Base-by-base conservation (phyloP, 768 basidiomycete genomes). In the Naematelia encephala region DNA sequence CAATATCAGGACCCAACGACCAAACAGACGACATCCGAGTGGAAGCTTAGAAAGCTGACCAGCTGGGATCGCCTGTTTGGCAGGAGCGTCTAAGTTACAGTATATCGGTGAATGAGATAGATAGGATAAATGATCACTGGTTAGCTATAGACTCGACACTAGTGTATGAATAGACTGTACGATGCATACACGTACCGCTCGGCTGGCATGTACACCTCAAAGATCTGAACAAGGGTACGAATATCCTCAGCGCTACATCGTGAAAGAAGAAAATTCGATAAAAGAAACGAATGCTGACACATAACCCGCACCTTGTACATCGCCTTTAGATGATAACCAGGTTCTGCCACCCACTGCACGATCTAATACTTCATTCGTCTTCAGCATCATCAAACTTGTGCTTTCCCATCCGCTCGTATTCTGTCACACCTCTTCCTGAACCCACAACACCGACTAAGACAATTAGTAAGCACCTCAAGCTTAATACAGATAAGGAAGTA, bases 401-500 rank as follows among this genome's bases (percentile, higher is more conserved):
- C 62, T 78, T 78, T 51, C 75, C 75, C 65, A 75, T 72, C 26
- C 64, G 52, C 58, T 68, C 68, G 58, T 77, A 78, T 21, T 74
- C 59, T 1, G 76, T 77, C 12, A 73, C 66, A 11, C 75, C 75
- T 46, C 66, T 64, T 22, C 77, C 77, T 3, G 74, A 76, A 12
- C 73, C 73, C 12, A 69, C 67, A 22, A 78, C 77, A 12, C 77
- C 77, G 60, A 78, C 77, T 78, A 59, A 0, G 1, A 23, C 8
- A 2, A 30, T 52, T 28, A 52, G 39, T 54, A 8, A 53, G 45
- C 46, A 16, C 14, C 21, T n/a, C 23, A 8, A 28, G 16, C n/a
- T 42, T 4, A 12, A 4, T 5, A 29, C 19, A 3, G 12, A 52
- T 4, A 39, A 11, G 19, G 23, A 27, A 39, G 26, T 16, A 48